phyloP scores from a whole-genome alignment of 345 rosid species.

The Jatropha curcas region DNA sequence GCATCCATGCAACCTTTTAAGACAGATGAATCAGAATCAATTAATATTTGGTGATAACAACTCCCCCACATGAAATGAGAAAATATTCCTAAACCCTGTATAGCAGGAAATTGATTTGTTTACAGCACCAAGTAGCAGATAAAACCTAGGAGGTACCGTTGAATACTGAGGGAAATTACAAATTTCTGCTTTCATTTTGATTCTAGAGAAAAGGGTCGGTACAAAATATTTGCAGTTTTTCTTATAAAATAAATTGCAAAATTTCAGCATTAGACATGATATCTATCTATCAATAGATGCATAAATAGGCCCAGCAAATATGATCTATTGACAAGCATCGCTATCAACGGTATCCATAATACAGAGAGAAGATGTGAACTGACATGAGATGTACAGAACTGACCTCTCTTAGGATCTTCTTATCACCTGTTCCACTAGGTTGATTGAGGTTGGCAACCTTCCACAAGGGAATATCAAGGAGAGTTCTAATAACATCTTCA shows the following conservation, averaged over 20 bases:
- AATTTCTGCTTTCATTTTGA: not conserved
- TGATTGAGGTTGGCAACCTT: slow-evolving; percentile 77
- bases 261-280: not conserved
- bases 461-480: slow-evolving; percentile 86
- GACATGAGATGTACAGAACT: slow-evolving; percentile 10
- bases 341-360: not conserved
- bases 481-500: slow-evolving; percentile 82
- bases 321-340: not conserved
- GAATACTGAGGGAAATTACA: not conserved
- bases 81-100: not conserved
- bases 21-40: slow-evolving; percentile 9
- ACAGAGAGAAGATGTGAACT: not conserved
- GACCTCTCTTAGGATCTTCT: slow-evolving; percentile 91
- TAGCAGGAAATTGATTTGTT: not conserved
- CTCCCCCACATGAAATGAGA: not conserved
- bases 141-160: not conserved
- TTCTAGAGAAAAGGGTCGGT: not conserved
- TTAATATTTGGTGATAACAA: not conserved
- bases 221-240: not conserved
- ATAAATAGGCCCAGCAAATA: not conserved
- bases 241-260: not conserved
- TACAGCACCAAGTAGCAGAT: not conserved
- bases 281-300: not conserved
- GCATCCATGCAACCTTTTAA: slow-evolving; percentile 77
- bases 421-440: slow-evolving; percentile 95